Conservation (phyloP, 2,329 filamentous ascomycete genomes). For the Pseudogymnoascus sp. region DNA sequence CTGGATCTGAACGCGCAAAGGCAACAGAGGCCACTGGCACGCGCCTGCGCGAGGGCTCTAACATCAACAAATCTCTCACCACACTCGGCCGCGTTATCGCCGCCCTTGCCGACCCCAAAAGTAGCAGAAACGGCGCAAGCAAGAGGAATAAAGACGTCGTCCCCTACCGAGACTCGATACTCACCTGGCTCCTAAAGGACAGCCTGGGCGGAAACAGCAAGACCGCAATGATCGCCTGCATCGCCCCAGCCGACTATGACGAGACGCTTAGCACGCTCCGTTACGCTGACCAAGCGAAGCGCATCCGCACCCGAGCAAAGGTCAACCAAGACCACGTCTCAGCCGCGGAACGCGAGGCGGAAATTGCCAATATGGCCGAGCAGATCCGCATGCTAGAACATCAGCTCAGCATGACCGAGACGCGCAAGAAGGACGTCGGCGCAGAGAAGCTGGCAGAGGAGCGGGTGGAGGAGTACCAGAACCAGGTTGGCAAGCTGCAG, state of each 20-base stretch:
- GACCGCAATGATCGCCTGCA: constrained; percentile 98
- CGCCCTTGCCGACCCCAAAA: constrained; percentile 68
- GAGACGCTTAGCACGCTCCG: constrained; percentile 93
- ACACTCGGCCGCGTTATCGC: constrained; percentile 94
- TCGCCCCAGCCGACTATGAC: constrained; percentile 91
- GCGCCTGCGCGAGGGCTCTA: constrained; percentile 85
- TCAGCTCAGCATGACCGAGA: constrained; percentile 68
- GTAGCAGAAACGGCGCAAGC: constrained; percentile 45
- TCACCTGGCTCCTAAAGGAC: constrained; percentile 86
- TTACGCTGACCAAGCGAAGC: constrained; percentile 96
- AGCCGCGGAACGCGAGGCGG: constrained; percentile 85
- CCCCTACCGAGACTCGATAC: constrained; percentile 84
- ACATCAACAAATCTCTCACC: constrained; percentile 98
- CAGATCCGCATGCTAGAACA: constrained; percentile 68
- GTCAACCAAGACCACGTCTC: constrained; percentile 95
- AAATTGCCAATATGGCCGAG: constrained; percentile 91
- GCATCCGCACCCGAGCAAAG: constrained; percentile 86
- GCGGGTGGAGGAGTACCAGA: constrained; percentile 89
- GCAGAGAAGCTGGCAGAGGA: constrained; percentile 65
- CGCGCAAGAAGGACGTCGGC: constrained; percentile 64
- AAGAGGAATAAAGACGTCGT: constrained; percentile 68
- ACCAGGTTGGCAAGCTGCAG: constrained; percentile 82
- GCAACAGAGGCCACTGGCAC: constrained; percentile 90
- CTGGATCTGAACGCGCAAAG: constrained; percentile 90
- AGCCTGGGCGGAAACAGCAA: constrained; percentile 94